Base-by-base conservation (phyloP, 2,329 filamentous ascomycete genomes). In the Fusarium buharicum region DNA sequence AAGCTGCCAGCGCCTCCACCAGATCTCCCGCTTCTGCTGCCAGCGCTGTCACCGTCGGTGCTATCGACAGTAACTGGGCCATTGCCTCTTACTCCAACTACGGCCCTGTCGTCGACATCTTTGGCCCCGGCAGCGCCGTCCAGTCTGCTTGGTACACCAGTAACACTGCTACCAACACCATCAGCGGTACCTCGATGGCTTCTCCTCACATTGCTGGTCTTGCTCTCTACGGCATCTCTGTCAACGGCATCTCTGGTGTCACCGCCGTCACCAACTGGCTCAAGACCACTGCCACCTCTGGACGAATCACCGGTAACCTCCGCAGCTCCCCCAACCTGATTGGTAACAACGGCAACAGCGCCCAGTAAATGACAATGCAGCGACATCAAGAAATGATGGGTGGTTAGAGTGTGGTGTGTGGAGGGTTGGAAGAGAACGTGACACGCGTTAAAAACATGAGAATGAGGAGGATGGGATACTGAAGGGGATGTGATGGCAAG, bases 121-220 rank as follows among this genome's bases (percentile, higher is more conserved):
- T 82, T 48, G 84, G 77, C 6, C 82, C 84, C 3, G 84, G 84
- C 17, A 72, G 75, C 37, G 65, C 61, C 55, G 73, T 85, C 50
- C 70, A 80, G 6, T 82, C 79, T 39, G 72, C 85, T 6, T 86
- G 80, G 80, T 79, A 77, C 65, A 76, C 77, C 53, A 69, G 73
- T 70, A 77, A 71, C 54, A 75, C 70, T 14, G 78, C 82, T 40
- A 80, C 73, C 50, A 77, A 77, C 62, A 78, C 70, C 41, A 79
- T 87, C 69, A 82, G 78, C 13, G 87, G 87, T 31, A 90, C 87
- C 11, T 86, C 82, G n/a, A 89, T 89, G 86, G 84, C 86, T 4
- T 75, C 79, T 4, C 87, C 87, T 1, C 86, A 89, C 70, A 77
- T 89, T 56, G 79, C 82, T 28, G 87, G 87, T 22, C 76, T 90